Base-by-base conservation (phyloP, 2,329 filamentous ascomycete species). In the Chrysosphaeria jannelii region DNA sequence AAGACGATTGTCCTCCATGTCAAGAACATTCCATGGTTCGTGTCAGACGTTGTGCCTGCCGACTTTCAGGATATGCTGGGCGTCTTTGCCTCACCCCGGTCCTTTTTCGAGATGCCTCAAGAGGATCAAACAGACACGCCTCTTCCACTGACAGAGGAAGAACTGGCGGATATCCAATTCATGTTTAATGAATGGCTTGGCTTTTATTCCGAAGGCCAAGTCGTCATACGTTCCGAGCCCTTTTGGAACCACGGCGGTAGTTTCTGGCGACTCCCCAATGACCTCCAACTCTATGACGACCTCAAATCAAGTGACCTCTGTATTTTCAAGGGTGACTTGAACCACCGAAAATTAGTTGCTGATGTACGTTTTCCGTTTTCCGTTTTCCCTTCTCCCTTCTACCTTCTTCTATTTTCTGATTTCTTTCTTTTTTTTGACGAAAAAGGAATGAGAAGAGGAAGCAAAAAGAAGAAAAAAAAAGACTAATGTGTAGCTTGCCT, bases 11-110 rank as follows among this genome's bases (percentile, higher is more conserved):
- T 93, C 11, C 57, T 97, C 7, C 79, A 90, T 37, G 79, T 85
- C 24, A 97, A 97, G 48, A 68, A 65, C 12, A 79, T 97, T 28
- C 85, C 85, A 1, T 97, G 85, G 85, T 97, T 93, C 39, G 85
- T 97, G 22, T 91, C 78, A 1, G 85, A 97, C 36, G 85, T 93
- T 4, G 46, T 90, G 8, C 79, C 81, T 0, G 55, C 51, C 19
- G 85, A 97, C 45, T 91, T 93, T 35, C 55, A 53, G 2, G 64
- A 68, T n/a, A 57, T 93, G 3, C 59, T 97, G 24, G 64, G 59
- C 30, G 74, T 70, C 4, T 56, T 97, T n/a, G 60, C 67, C 5
- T 57, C 65, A 33, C 74, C 85, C 1, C 63, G 68, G 34, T 36
- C 45, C 8, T 90, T 93, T 44, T 93, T 85, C 46, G 61, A 67